Evolutionary conservation across 2,329 filamentous ascomycete genomes (phyloP).

Genomic region (Orbilia javanica): DNA sequence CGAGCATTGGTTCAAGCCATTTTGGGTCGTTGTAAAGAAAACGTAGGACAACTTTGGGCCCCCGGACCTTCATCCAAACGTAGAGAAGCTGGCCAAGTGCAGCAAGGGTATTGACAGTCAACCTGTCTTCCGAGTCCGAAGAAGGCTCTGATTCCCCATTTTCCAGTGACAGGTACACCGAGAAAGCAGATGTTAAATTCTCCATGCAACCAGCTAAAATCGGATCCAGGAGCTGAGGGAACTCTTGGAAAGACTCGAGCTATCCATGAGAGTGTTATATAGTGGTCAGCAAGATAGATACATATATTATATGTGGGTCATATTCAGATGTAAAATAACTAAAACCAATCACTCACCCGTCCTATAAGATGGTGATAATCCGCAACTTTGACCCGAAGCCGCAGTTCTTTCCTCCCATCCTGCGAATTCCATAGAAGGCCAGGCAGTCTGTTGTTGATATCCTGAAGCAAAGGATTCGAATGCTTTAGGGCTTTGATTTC

Average conservation of each 20-base stretch:
- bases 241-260: constrained; percentile 92
- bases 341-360: constrained; percentile 15
- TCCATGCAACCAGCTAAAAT: constrained; percentile 82
- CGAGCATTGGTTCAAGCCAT: constrained; percentile 83
- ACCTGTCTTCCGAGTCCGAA: constrained; percentile 55
- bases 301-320: not conserved
- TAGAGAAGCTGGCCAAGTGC: constrained; percentile 86
- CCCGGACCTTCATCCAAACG: constrained; percentile 91
- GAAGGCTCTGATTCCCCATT: constrained; percentile 59
- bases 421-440: constrained; percentile 71
- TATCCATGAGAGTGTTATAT: not conserved
- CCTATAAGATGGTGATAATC: constrained; percentile 44
- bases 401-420: constrained; percentile 66
- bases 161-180: constrained; percentile 21
- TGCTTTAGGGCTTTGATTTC: constrained; percentile 75
- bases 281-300: not conserved
- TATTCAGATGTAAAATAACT: not conserved
- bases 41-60: constrained; percentile 89
- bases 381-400: constrained; percentile 68
- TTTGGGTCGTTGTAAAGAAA: constrained; percentile 92
- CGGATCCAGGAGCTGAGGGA: constrained; percentile 90
- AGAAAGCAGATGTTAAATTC: constrained; percentile 78
- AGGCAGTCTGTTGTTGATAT: constrained; percentile 71
- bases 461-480: constrained; percentile 72
- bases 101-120: constrained; percentile 63